A percentile compares a stretch with the other conserved stretches of the same genome.
phyloP scores from a whole-genome alignment of 495 filamentous ascomycete genomes.

The Bathelium albidoporum region DNA sequence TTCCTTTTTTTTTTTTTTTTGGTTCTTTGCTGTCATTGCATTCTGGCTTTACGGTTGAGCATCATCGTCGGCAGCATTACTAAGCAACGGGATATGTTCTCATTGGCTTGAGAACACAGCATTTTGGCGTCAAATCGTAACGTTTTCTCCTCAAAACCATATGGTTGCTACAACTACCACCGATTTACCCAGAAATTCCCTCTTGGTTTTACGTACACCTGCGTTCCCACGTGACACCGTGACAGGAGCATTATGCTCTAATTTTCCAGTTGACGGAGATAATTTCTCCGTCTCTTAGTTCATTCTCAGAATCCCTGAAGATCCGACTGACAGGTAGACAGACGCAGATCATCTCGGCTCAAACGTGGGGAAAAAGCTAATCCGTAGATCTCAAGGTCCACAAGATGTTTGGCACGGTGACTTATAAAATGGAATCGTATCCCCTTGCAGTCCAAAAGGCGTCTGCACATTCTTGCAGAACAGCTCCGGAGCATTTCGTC shows the following conservation, averaged over 20 bases:
- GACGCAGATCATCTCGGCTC: neutral
- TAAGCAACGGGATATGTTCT: too few relatives aligned
- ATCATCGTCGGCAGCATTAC: too few relatives aligned
- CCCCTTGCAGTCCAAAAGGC: neutral
- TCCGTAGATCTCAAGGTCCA: neutral
- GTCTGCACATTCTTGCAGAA: too few relatives aligned
- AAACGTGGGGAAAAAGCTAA: neutral
- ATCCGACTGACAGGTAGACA: neutral
- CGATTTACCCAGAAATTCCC: neutral
- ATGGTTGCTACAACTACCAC: neutral
- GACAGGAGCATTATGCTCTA: neutral
- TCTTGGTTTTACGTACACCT: neutral
- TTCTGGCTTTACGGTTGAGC: too few relatives aligned
- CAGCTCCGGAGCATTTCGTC: neutral
- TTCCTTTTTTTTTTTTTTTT: too few relatives aligned
- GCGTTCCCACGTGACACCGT: neutral
- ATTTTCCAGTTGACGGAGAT: neutral
- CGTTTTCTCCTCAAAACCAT: neutral
- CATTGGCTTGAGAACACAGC: neutral
- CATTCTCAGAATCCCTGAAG: neutral
- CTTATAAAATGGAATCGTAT: neutral
- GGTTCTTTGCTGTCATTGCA: too few relatives aligned
- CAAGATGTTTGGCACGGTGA: neutral
- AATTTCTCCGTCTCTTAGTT: neutral
- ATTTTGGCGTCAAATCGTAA: neutral